phyloP scores from a whole-genome alignment of 345 rosid species.

The Rhizophora apiculata region DNA sequence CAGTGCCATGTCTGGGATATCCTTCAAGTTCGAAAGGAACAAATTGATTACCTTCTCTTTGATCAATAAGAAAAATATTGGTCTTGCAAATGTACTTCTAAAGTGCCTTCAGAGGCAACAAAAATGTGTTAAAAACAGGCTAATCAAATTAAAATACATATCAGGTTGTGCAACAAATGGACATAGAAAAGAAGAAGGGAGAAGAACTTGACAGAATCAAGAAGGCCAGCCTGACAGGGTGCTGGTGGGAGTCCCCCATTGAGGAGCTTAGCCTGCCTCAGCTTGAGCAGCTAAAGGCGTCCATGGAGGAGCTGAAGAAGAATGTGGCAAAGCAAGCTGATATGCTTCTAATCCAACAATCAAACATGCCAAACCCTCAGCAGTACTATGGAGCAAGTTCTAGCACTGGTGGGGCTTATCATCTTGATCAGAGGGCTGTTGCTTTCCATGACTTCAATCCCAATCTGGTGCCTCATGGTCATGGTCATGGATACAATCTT shows the following conservation, averaged over 20 bases:
- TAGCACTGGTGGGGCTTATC: not conserved
- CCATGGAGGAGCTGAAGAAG: constrained; percentile 8
- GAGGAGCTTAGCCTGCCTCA: constrained; percentile 13
- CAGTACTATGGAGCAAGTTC: constrained; percentile 14
- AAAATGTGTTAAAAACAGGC: not conserved
- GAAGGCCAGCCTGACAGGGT: not conserved
- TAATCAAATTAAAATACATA: not conserved
- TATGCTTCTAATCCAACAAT: constrained; percentile 1
- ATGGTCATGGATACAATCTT: not conserved
- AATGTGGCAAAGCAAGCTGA: constrained; percentile 13
- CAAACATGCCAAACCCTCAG: not conserved
- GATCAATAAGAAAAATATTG: no score
- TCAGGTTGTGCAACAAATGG: constrained; percentile 12
- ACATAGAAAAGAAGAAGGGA: constrained; percentile 15
- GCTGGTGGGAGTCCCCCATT: constrained; percentile 26
- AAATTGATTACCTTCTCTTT: no score
- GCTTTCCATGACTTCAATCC: constrained; percentile 11
- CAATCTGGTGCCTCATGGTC: constrained; percentile 3
- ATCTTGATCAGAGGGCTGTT: not conserved
- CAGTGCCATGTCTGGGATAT: no score
- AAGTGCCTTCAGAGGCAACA: not conserved
- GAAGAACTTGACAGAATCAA: constrained; percentile 4
- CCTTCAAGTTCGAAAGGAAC: no score
- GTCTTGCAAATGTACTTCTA: no score
- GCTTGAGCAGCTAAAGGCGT: constrained; percentile 9